Conservation (phyloP, 1,284 basidiomycete species). For the Neonothopanus nambi region DNA sequence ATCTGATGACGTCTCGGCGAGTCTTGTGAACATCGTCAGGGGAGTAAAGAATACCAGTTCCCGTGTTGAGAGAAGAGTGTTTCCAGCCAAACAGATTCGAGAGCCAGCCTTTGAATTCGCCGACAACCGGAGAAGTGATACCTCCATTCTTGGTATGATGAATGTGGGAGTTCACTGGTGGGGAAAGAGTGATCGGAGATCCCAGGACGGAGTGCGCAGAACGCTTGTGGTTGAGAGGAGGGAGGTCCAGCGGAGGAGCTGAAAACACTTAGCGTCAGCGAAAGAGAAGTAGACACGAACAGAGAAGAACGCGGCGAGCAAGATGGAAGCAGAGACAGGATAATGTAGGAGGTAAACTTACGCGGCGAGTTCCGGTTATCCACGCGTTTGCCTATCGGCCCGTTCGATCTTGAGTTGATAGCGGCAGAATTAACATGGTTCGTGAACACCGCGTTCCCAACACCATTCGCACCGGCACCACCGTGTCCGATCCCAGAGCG, state of each 20-base stretch:
- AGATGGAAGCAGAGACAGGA: conserved; percentile 7
- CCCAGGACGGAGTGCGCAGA: conserved; percentile 16
- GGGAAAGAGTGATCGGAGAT: conserved; percentile 21
- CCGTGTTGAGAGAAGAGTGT: conserved; percentile 26
- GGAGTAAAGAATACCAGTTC: conserved; percentile 67
- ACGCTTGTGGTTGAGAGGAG: conserved; percentile 22
- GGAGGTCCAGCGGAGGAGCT: conserved; percentile 33
- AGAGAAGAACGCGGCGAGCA: conserved; percentile 12
- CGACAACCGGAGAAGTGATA: conserved; percentile 54
- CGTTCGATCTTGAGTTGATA: conserved; percentile 25
- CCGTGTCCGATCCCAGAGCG: conserved; percentile 38
- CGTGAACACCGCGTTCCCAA: conserved; percentile 48
- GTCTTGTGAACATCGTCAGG: conserved; percentile 62
- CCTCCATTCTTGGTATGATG: conserved; percentile 25
- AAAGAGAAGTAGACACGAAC: conserved; percentile 4
- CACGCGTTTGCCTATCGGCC: too few relatives aligned
- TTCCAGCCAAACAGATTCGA: conserved; percentile 80
- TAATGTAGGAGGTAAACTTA: conserved; percentile 41
- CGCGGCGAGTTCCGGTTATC: conserved; percentile 44
- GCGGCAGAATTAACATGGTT: conserved; percentile 31
- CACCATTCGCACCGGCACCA: too few relatives aligned
- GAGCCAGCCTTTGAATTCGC: conserved; percentile 82
- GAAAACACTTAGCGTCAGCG: conserved; percentile 6
- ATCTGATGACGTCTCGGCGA: conserved; percentile 59
- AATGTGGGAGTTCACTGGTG: conserved; percentile 18